Evolutionary conservation across 345 rosid species (phyloP).

Genomic region (Adansonia digitata): DNA sequence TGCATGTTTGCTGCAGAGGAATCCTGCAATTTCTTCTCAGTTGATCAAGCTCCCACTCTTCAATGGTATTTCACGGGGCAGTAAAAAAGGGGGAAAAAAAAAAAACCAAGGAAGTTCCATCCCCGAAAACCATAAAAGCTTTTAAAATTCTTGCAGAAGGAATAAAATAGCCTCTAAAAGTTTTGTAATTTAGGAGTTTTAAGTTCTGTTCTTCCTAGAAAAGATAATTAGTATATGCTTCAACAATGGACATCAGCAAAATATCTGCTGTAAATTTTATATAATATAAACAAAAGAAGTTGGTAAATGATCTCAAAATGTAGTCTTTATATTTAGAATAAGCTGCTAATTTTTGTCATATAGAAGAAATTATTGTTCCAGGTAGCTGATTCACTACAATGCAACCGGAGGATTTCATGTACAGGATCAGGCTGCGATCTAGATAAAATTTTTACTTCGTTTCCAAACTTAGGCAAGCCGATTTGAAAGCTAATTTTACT

Average conservation of each 20-base stretch:
- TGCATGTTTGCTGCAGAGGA: constrained; percentile 35
- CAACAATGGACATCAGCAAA: background rate
- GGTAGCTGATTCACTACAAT: background rate
- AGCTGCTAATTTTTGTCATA: background rate
- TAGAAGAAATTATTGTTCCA: background rate
- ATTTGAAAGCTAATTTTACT: too few species aligned
- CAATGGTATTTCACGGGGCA: constrained; percentile 46
- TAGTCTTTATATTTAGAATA: background rate
- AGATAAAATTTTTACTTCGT: too few species aligned
- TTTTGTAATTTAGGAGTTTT: constrained; percentile 9
- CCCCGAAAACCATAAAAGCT: background rate
- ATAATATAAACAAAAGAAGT: background rate
- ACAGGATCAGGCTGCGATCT: too few species aligned
- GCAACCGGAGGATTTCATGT: background rate
- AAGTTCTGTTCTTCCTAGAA: background rate
- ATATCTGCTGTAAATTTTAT: constrained; percentile 1
- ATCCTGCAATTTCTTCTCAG: constrained; percentile 50
- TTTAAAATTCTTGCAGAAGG: background rate
- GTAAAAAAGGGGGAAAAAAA: too few species aligned
- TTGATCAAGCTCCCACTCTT: constrained; percentile 59
- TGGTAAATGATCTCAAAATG: background rate
- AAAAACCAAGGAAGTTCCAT: background rate
- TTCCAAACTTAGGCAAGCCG: too few species aligned
- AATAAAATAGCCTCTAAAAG: background rate
- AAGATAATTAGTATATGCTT: background rate